Base-by-base conservation (phyloP, 768 basidiomycete genomes). In the Boletus rufocinnamomeus region DNA sequence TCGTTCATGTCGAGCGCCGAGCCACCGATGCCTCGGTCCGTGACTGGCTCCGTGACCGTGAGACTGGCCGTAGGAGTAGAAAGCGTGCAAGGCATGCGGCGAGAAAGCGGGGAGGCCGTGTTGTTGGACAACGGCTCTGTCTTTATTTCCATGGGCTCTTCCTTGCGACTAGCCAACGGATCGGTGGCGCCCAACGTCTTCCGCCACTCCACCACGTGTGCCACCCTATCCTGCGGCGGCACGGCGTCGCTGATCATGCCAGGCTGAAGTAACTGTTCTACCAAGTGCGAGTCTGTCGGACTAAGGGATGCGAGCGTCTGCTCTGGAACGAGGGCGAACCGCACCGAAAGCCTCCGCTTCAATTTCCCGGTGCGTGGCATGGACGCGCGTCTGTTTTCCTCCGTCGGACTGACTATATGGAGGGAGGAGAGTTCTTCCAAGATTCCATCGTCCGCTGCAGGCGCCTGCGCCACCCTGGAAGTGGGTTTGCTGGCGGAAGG, bases 31-130 rank as follows among this genome's bases (percentile, higher is more conserved):
- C 64, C 61, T 46, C 75, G 78, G 57, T 75, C 75, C 16, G 77
- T 72, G n/a, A 63, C 52, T 0, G 62, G 69, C 44, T 70, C 67
- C 8, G 74, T 74, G 45, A 57, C 50, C 0, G 62, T 57, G 16
- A 65, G 63, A 60, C 72, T 74, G 11, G 79, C 72, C 25, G 82
- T 78, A 19, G 84, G 83, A 0, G 83, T 77, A 46, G 67, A 65
- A 14, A 86, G 74, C 2, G 85, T 80, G 47, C 85, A 79, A 2
- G 85, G 85, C 85, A 87, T 87, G 56, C 64, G 67, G 38, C 75
- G 74, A 38, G 76, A 75, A 11, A 69, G 66, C 25, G 41, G 23
- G 27, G 52, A 4, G 25, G 9, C 11, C 2, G 53, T 21, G 19
- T 25, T 38, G n/a, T 21, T n/a, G 8, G 57, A 47, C 14, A 23